Evolutionary conservation across 73 alveolate species (phyloP).

Genomic region (Tetrahymena borealis): DNA sequence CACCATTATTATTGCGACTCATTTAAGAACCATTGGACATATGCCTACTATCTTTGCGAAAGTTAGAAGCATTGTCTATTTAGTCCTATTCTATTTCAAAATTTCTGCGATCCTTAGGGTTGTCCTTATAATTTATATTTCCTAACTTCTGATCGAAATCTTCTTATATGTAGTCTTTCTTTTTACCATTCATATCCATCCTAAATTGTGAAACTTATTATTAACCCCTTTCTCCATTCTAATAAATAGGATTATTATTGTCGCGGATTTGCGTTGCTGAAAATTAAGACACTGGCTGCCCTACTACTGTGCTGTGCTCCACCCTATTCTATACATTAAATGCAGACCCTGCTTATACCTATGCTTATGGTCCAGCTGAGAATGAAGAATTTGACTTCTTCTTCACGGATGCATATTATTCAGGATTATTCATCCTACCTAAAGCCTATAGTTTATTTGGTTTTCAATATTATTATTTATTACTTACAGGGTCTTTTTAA

Average conservation of each 20-base stretch:
- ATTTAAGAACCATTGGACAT: neutral
- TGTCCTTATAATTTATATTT: neutral
- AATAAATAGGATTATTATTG: neutral
- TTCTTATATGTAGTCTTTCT: neutral
- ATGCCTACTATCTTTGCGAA: neutral
- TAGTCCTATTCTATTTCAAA: neutral
- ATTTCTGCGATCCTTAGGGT: neutral
- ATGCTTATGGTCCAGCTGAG: neutral
- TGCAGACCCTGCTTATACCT: neutral
- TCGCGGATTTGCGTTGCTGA: neutral
- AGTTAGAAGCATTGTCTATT: neutral
- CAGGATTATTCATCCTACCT: slow-evolving; percentile 1
- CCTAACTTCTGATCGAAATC: neutral
- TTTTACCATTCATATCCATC: neutral
- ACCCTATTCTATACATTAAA: neutral
- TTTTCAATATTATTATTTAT: too few species aligned
- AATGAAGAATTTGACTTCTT: neutral
- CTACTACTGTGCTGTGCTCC: neutral
- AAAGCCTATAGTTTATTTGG: too few species aligned
- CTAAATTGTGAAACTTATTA: neutral
- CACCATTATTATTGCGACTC: neutral
- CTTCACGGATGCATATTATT: neutral
- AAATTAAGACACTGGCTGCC: neutral
- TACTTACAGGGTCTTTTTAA: neutral
- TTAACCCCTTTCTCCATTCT: neutral